Percentiles rank a stretch among this genome's conserved stretches.
phyloP scores from a whole-genome alignment of 176 grass and related monocot species.

The Oryza meridionalis region DNA sequence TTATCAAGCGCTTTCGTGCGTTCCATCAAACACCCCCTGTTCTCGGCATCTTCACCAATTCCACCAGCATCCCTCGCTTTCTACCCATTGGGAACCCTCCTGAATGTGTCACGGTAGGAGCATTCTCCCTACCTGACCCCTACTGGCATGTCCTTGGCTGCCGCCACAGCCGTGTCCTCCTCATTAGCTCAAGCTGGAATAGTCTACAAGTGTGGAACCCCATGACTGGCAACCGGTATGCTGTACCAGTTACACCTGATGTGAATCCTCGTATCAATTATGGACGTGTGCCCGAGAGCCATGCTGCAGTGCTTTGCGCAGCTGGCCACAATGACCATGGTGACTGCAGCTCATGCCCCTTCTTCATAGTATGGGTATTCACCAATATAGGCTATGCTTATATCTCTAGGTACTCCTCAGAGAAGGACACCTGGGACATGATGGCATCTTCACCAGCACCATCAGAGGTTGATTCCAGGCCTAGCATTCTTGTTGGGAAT shows the following conservation, averaged over 20 bases:
- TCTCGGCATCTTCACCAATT: slow-evolving; percentile 42
- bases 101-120: not conserved
- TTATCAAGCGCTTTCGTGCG: slow-evolving; percentile 8
- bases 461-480: slow-evolving; percentile 40
- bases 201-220: slow-evolving; percentile 36
- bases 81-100: slow-evolving; percentile 23
- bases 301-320: slow-evolving; percentile 33
- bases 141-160: slow-evolving; percentile 46
- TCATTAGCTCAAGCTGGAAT: slow-evolving; percentile 28
- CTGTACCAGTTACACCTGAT: slow-evolving; percentile 9
- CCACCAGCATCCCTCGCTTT: slow-evolving; percentile 20
- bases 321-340: slow-evolving; percentile 18
- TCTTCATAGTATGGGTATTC: slow-evolving; percentile 34
- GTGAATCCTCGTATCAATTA: slow-evolving; percentile 39
- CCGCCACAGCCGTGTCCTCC: slow-evolving; percentile 30
- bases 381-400: slow-evolving; percentile 25
- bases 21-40: slow-evolving; percentile 26
- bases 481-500: slow-evolving; percentile 36
- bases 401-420: slow-evolving; percentile 39
- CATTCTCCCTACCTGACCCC: not conserved
- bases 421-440: slow-evolving; percentile 10
- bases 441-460: slow-evolving; percentile 23
- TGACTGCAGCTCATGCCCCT: slow-evolving; percentile 33
- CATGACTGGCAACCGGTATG: not conserved
- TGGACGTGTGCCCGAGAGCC: slow-evolving; percentile 33